These are phyloP conservation scores for Rhizopus sp. DNA, from an alignment of 371 early-diverging fungal species.

Conservation along the genomic window DNA sequence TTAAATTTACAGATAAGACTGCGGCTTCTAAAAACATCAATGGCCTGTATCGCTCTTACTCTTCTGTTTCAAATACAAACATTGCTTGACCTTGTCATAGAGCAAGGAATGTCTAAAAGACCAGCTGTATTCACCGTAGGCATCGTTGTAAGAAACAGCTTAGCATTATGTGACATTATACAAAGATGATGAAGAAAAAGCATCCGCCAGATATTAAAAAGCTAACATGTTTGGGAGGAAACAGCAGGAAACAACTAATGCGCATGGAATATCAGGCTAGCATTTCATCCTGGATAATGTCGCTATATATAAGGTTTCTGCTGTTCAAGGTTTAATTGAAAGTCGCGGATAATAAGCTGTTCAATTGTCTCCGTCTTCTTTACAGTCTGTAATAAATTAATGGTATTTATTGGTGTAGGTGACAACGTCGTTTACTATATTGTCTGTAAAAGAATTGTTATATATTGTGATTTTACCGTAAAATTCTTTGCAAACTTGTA, in stretches of 20 bases:
- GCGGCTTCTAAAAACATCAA: neutral
- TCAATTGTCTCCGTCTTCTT: neutral
- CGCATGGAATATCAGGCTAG: slow-evolving; percentile 4
- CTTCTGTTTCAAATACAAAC: slow-evolving; percentile 13
- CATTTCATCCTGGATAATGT: slow-evolving; percentile 3
- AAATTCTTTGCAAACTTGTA: no score
- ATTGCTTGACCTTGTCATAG: slow-evolving; percentile 18
- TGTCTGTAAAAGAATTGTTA: no score
- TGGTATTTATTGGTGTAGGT: no score
- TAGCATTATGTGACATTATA: slow-evolving; percentile 12
- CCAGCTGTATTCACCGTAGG: slow-evolving; percentile 8
- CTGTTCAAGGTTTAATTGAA: slow-evolving; percentile 4
- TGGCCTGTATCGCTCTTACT: slow-evolving; percentile 11
- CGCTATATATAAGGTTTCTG: slow-evolving; percentile 1
- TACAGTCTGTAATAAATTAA: no score
- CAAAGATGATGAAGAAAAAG: slow-evolving; percentile 11
- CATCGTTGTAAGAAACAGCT: slow-evolving; percentile 9
- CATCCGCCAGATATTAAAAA: slow-evolving; percentile 5
- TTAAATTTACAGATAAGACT: no score
- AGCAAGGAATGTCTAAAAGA: slow-evolving; percentile 15
- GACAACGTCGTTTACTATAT: no score
- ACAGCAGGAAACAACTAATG: slow-evolving; percentile 3
- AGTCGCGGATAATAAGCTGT: neutral
- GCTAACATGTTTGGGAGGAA: neutral
- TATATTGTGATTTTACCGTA: no score